Conservation (phyloP, 192 early-diverging fungal genomes). For the Obelidium mucronatum region DNA sequence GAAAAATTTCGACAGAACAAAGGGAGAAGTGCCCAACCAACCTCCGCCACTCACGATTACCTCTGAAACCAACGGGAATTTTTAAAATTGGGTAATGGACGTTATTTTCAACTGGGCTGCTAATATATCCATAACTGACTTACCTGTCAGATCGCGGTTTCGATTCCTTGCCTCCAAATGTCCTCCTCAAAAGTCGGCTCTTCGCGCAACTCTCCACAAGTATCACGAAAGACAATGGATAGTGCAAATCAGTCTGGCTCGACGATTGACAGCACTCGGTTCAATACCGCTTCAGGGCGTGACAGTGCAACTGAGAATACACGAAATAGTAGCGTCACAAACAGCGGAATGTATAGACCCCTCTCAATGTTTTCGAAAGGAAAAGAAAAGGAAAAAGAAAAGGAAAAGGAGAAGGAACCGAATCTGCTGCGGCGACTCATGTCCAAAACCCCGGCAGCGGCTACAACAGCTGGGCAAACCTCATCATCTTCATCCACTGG, state of each 20-base stretch:
- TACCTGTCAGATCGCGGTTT: too few species aligned
- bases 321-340: not conserved
- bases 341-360: not conserved
- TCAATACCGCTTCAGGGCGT: too few species aligned
- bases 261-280: not conserved
- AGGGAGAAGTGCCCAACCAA: not conserved
- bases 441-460: constrained; percentile 8
- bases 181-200: constrained; percentile 1
- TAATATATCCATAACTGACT: too few species aligned
- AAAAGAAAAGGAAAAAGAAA: not conserved
- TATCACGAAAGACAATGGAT: not conserved
- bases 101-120: too few species aligned
- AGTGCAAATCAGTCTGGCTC: not conserved
- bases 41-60: not conserved
- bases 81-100: too few species aligned
- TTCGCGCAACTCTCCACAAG: not conserved
- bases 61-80: too few species aligned
- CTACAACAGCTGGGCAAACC: too few species aligned
- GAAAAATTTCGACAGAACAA: not conserved
- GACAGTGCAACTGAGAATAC: too few species aligned
- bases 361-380: not conserved
- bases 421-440: constrained; percentile 18
- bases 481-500: not conserved
- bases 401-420: not conserved
- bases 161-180: not conserved